Base-by-base conservation (phyloP, 768 basidiomycete genomes). In the Trametes punicea region DNA sequence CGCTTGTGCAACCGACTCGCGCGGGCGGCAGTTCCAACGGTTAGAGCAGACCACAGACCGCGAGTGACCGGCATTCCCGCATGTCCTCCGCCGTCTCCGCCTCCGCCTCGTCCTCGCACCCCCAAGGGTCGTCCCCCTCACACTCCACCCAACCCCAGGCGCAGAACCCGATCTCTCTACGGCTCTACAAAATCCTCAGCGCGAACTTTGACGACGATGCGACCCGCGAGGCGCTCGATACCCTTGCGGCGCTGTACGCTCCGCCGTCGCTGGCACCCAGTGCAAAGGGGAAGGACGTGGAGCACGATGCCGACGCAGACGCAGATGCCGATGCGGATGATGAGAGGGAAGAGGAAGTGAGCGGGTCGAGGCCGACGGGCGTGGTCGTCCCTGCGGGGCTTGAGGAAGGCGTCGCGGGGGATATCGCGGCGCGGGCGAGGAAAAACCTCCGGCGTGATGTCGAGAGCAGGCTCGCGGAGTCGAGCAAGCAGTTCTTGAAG, bases 181-280 rank as follows among this genome's bases (percentile, higher is more conserved):
- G 94, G 10, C 74, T 96, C n/a, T 94, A 93, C 71, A 97, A 97
- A 71, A 87, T 95, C 57, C 76, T 96, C 18, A 85, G 88, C 31
- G 87, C 87, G 2, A 87, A 80, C 46, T 93, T 87, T 56, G 83
- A 89, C 25, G 90, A 92, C 63, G 76, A 82, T 33, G 81, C 85
- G 6, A 92, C 90, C 1, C 77, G 77, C 25, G 89, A 96, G 63
- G 93, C 93, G 2, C 74, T 97, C 11, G 77, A 81, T 42, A 94
- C 92, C 0, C 81, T 96, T 33, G 92, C 93, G 2, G 83, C 87
- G 15, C 77, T 93, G 46, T 98, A 97, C 67, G 76, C 75, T 0
- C 36, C 66, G 2, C 10, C 57, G 3, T 9, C 71, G 16, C 54
- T 71, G 3, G 49, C 40, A 33, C 46, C 65, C 3, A 48, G 64